phyloP scores from a whole-genome alignment of 2,329 filamentous ascomycete genomes.

The Aureobasidium subglaciale region DNA sequence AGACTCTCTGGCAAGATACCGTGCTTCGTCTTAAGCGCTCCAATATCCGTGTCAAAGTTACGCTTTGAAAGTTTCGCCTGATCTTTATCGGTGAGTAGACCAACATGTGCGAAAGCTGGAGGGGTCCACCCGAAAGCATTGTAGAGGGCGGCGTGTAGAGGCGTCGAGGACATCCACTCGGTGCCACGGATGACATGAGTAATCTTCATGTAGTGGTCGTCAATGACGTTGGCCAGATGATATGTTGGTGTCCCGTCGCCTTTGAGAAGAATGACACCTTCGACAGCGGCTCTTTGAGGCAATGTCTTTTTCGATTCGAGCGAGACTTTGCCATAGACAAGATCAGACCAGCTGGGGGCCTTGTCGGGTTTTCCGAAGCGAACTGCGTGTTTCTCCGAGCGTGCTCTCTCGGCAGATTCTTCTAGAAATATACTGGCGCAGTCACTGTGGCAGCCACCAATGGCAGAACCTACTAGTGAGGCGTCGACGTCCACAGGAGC shows the following conservation, averaged over 20 bases:
- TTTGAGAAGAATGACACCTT: constrained; percentile 77
- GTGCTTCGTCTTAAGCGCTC: constrained; percentile 47
- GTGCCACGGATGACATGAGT: constrained; percentile 90
- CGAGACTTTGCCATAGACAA: constrained; percentile 65
- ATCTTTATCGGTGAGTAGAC: constrained; percentile 40
- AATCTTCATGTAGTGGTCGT: constrained; percentile 91
- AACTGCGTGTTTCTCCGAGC: constrained; percentile 67
- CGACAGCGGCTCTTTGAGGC: constrained; percentile 30
- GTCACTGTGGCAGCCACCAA: constrained; percentile 60
- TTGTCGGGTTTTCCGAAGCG: constrained; percentile 60
- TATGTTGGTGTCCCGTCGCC: constrained; percentile 91
- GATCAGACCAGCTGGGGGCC: constrained; percentile 62
- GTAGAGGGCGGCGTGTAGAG: constrained; percentile 59
- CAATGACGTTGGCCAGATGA: constrained; percentile 93
- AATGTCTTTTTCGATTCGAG: constrained; percentile 18
- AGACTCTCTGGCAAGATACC: constrained; percentile 58
- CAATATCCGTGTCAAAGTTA: constrained; percentile 58
- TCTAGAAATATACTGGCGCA: constrained; percentile 61
- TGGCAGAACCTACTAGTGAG: constrained; percentile 39
- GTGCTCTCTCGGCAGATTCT: constrained; percentile 65
- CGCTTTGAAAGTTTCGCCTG: constrained; percentile 66
- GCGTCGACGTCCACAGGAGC: constrained; percentile 18
- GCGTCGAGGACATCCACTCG: constrained; percentile 96
- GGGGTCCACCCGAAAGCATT: constrained; percentile 43
- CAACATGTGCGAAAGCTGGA: constrained; percentile 43